Conservation (phyloP, 805 yeast genomes). For the Lipomyces yamadae region DNA sequence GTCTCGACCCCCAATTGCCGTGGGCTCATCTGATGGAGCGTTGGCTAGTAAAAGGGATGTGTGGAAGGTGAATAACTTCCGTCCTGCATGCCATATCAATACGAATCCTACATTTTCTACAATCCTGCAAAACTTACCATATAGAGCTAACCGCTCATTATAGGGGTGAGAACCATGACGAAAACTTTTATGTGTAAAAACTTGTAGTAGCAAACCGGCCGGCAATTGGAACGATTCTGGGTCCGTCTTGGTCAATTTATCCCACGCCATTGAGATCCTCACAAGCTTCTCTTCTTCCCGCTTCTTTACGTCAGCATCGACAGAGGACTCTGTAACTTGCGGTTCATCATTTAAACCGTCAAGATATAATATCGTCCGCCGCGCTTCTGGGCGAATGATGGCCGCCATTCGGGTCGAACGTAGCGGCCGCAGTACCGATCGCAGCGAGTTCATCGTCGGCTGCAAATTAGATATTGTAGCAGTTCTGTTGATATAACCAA, state of each 20-base stretch:
- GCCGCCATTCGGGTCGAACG: not conserved
- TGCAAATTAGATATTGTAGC: not conserved
- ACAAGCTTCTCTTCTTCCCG: conserved; percentile 2
- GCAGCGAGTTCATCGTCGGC: not conserved
- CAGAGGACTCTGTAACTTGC: not conserved
- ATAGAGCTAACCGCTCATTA: conserved; percentile 78
- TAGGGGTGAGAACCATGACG: conserved; percentile 89
- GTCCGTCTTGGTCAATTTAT: conserved; percentile 19
- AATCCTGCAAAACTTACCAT: conserved; percentile 42
- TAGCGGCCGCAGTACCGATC: not conserved
- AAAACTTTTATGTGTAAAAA: conserved; percentile 90
- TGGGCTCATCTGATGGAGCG: conserved; percentile 15
- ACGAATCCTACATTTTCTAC: not conserved
- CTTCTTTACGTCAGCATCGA: conserved; percentile 6
- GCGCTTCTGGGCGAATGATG: conserved; percentile 7
- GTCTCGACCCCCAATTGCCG: conserved; percentile 28
- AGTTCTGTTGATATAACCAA: not conserved
- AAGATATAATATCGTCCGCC: conserved; percentile 18
- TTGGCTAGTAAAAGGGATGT: conserved; percentile 21
- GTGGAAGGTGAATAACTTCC: conserved; percentile 26
- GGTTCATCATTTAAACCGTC: conserved; percentile 10
- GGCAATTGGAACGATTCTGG: conserved; percentile 56
- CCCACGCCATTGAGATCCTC: conserved; percentile 19
- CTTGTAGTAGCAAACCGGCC: conserved; percentile 71
- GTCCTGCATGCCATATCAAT: conserved; percentile 16